Conservation (phyloP, 805 yeast genomes). For the Spathaspora girioi region DNA sequence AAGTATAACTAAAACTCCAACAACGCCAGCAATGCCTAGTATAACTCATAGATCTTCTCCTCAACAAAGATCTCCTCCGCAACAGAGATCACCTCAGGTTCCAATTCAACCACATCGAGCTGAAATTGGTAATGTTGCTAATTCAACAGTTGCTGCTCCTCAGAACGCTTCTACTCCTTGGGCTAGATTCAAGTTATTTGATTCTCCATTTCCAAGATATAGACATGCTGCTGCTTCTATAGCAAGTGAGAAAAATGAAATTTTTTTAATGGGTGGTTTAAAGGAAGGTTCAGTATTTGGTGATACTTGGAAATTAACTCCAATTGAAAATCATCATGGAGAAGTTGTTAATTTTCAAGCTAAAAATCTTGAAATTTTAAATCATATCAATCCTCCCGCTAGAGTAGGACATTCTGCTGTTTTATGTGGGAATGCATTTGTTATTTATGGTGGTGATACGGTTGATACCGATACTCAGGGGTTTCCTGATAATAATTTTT, state of each 20-base stretch:
- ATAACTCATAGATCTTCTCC: background rate
- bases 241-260: slow-evolving; percentile 74
- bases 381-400: slow-evolving; percentile 84
- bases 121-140: background rate
- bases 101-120: background rate
- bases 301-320: slow-evolving; percentile 87
- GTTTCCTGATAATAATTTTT: slow-evolving; percentile 83
- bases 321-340: slow-evolving; percentile 26
- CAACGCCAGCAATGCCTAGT: background rate
- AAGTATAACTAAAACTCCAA: background rate
- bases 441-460: slow-evolving; percentile 96
- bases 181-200: slow-evolving; percentile 57
- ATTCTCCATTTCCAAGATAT: slow-evolving; percentile 91
- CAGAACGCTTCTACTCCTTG: slow-evolving; percentile 48
- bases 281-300: slow-evolving; percentile 91
- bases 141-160: slow-evolving; percentile 1
- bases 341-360: slow-evolving; percentile 26
- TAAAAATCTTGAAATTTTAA: slow-evolving; percentile 44
- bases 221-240: slow-evolving; percentile 81
- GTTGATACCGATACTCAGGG: slow-evolving; percentile 71
- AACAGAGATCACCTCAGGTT: background rate
- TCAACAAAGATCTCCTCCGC: background rate
- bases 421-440: slow-evolving; percentile 90
- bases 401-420: slow-evolving; percentile 95
- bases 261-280: slow-evolving; percentile 91